These are phyloP conservation scores for Neofusicoccum umdonicola DNA, from an alignment of 2,329 filamentous ascomycete genomes.

Conservation along the genomic window DNA sequence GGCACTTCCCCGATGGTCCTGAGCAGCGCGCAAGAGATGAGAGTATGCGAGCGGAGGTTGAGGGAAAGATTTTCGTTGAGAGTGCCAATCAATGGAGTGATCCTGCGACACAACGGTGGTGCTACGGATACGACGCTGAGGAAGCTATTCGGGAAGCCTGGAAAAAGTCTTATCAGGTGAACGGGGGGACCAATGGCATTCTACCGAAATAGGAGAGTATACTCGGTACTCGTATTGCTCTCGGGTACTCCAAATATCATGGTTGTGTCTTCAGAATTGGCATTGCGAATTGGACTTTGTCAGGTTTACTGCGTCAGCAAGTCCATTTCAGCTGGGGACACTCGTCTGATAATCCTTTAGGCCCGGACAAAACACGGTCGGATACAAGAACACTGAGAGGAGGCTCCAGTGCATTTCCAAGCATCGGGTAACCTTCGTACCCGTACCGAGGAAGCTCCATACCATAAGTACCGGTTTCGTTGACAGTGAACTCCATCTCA, in stretches of 20 bases:
- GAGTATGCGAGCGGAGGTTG: conserved; percentile 20
- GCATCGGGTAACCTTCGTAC: too few species aligned
- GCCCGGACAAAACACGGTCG: too few species aligned
- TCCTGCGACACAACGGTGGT: not conserved
- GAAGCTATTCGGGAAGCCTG: not conserved
- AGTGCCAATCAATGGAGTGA: conserved; percentile 2
- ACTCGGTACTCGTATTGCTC: not conserved
- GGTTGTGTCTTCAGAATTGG: too few species aligned
- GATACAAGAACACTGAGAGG: too few species aligned
- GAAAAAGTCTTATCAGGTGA: conserved; percentile 20
- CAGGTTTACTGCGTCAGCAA: too few species aligned
- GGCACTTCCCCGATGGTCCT: conserved; percentile 38
- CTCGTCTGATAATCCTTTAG: too few species aligned
- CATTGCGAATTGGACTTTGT: too few species aligned
- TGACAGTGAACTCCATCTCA: too few species aligned
- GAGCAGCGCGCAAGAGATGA: conserved; percentile 25
- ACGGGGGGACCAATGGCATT: not conserved
- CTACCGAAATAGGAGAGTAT: not conserved
- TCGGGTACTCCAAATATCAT: too few species aligned
- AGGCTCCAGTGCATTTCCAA: too few species aligned
- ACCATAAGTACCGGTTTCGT: too few species aligned
- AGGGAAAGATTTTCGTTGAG: not conserved
- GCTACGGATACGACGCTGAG: conserved; percentile 5
- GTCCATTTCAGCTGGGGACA: not conserved
- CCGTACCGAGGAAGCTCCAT: too few species aligned